Evolutionary conservation across 2,329 filamentous ascomycete species (phyloP).

Genomic region (Myriosclerotinia duriaeana): DNA sequence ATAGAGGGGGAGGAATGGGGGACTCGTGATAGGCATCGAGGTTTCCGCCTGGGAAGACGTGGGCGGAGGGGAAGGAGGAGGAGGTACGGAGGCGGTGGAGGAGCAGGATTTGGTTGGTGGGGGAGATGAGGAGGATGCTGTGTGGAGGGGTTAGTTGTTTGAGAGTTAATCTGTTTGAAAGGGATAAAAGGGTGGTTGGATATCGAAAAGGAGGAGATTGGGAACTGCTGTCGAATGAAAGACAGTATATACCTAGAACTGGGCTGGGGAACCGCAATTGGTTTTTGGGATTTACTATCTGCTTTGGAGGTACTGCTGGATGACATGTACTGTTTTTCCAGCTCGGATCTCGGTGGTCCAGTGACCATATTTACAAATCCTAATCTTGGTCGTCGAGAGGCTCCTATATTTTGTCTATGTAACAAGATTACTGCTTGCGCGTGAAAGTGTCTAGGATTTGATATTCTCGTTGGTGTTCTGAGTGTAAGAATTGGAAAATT

Average conservation of each 20-base stretch:
- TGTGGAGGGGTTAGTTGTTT: constrained; percentile 21
- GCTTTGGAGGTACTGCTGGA: constrained; percentile 26
- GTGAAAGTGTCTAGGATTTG: not conserved
- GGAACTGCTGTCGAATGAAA: no score
- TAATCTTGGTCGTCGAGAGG: not conserved
- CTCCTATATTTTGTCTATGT: no score
- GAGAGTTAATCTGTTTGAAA: no score
- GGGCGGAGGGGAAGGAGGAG: constrained; percentile 81
- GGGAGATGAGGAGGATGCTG: constrained; percentile 81
- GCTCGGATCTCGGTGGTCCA: constrained; percentile 3
- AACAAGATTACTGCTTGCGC: no score
- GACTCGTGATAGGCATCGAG: constrained; percentile 78
- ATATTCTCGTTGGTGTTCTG: not conserved
- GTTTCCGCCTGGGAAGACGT: constrained; percentile 93
- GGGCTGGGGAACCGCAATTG: constrained; percentile 53
- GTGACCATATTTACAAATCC: constrained; percentile 22
- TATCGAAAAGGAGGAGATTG: no score
- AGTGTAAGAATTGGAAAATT: not conserved
- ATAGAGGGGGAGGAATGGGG: constrained; percentile 46
- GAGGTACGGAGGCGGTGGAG: constrained; percentile 83
- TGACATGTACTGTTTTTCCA: constrained; percentile 40
- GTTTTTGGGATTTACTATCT: constrained; percentile 31
- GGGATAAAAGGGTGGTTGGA: no score
- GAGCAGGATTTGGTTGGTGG: constrained; percentile 81
- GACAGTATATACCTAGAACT: constrained; percentile 62